Evolutionary conservation across 768 basidiomycete genomes (phyloP).

Genomic region (Terana coerulea): DNA sequence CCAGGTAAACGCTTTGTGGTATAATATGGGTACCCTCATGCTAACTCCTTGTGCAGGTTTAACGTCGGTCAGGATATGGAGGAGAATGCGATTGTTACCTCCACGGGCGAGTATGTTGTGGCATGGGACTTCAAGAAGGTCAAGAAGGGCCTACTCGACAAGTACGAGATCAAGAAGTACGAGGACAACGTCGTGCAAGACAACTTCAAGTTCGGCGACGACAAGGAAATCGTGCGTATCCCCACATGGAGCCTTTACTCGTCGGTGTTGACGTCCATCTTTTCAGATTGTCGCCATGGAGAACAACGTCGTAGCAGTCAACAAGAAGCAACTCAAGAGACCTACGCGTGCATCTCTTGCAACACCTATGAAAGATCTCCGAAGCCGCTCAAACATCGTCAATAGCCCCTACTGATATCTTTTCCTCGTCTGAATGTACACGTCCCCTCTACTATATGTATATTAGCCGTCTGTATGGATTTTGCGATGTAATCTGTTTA

Average conservation of each 20-base stretch:
- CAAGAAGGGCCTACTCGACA: slow-evolving; percentile 86
- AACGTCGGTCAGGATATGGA: slow-evolving; percentile 85
- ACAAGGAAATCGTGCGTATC: slow-evolving; percentile 84
- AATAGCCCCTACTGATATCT: slow-evolving; percentile 34
- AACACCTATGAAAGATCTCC: slow-evolving; percentile 37
- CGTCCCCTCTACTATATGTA: neutral
- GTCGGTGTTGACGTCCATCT: slow-evolving; percentile 6
- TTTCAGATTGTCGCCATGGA: slow-evolving; percentile 90
- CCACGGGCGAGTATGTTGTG: slow-evolving; percentile 86
- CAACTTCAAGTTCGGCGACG: slow-evolving; percentile 96
- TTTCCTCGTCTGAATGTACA: neutral
- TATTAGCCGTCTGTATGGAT: neutral
- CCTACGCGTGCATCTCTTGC: slow-evolving; percentile 74
- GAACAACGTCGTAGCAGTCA: slow-evolving; percentile 89
- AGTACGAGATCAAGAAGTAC: slow-evolving; percentile 96
- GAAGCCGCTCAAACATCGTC: slow-evolving; percentile 62
- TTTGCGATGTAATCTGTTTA: neutral
- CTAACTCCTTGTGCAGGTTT: slow-evolving; percentile 53
- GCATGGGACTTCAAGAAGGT: slow-evolving; percentile 98
- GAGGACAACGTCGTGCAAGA: slow-evolving; percentile 94
- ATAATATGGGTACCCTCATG: neutral
- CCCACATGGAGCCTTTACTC: neutral
- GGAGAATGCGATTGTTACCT: slow-evolving; percentile 95
- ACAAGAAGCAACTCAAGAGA: slow-evolving; percentile 88
- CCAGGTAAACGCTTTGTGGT: slow-evolving; percentile 56